Evolutionary conservation across 345 rosid species (phyloP).

Genomic region (Isatis tinctoria): DNA sequence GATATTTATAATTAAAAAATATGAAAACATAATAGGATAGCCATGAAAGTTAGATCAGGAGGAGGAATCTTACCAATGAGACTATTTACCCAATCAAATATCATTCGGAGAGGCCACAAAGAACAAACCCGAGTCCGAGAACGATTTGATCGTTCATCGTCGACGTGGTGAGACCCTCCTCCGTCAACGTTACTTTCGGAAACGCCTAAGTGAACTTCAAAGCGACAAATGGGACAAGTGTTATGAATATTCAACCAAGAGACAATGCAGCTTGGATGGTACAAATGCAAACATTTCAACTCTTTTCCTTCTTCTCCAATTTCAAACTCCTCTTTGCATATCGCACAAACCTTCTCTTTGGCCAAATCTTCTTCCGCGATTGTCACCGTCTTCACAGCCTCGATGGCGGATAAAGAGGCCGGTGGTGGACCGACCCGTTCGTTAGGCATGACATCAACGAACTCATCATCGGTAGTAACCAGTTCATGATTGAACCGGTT

Average conservation of each 20-base stretch:
- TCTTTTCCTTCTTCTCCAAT: slow-evolving; percentile 48
- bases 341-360: slow-evolving; percentile 48
- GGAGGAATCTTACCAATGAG: slow-evolving; percentile 15
- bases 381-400: slow-evolving; percentile 42
- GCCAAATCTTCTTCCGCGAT: slow-evolving; percentile 33
- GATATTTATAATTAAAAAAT: neutral
- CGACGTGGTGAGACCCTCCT: neutral
- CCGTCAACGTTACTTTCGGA: neutral
- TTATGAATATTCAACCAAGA: slow-evolving; percentile 72
- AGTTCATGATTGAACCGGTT: slow-evolving; percentile 6
- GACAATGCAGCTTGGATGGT: slow-evolving; percentile 60
- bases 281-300: slow-evolving; percentile 67
- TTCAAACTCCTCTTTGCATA: slow-evolving; percentile 73
- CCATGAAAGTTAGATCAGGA: slow-evolving; percentile 23
- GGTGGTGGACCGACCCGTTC: slow-evolving; percentile 50
- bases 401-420: slow-evolving; percentile 39
- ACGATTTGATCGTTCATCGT: slow-evolving; percentile 9
- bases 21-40: slow-evolving; percentile 14
- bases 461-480: slow-evolving; percentile 9
- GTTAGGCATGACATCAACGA: slow-evolving; percentile 23
- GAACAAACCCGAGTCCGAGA: neutral
- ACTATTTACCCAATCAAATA: slow-evolving; percentile 28
- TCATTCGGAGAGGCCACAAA: slow-evolving; percentile 18
- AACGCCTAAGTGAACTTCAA: slow-evolving; percentile 26
- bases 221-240: slow-evolving; percentile 76